Percentiles rank a stretch among this genome's conserved stretches.
Evolutionary conservation across 768 basidiomycete genomes (phyloP).

Genomic region (Mycena latifolia): DNA sequence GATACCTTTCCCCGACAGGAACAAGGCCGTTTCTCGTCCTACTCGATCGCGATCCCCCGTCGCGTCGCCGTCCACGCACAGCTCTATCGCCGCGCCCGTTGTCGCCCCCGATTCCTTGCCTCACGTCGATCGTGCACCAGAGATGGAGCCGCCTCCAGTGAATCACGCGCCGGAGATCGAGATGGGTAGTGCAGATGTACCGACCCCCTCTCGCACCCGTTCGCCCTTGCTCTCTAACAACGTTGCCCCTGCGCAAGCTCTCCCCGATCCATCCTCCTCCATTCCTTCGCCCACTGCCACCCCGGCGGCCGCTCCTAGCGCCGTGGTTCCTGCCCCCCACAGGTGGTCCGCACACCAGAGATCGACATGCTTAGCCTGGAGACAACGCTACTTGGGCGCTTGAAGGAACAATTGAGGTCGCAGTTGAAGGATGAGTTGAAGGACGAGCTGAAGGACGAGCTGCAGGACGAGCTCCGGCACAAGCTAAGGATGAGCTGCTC

Average conservation of each 20-base stretch:
- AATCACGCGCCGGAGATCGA: conserved; percentile 14
- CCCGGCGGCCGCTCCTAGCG: conserved; percentile 1
- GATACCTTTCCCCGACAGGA: background rate
- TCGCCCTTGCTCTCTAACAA: background rate
- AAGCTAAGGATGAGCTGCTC: conserved; percentile 18
- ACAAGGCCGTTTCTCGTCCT: background rate
- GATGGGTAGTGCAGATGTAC: conserved; percentile 20
- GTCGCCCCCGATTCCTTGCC: conserved; percentile 1
- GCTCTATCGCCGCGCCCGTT: background rate
- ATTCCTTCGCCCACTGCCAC: background rate
- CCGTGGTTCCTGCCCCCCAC: conserved; percentile 1
- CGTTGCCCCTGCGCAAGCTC: background rate
- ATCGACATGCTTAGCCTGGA: conserved; percentile 32
- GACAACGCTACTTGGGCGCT: conserved; percentile 14
- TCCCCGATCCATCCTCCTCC: background rate
- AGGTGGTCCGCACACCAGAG: conserved; percentile 13
- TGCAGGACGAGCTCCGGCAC: conserved; percentile 16
- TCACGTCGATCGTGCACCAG: background rate
- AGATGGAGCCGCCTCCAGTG: background rate
- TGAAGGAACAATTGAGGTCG: conserved; percentile 26
- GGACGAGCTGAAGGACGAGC: conserved; percentile 20
- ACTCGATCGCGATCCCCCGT: background rate
- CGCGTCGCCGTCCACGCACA: too few species aligned
- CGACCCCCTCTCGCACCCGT: conserved; percentile 6
- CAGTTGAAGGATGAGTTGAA: conserved; percentile 25